A percentile compares a stretch with the other conserved stretches of the same genome.
Conservation (phyloP, 2,329 filamentous ascomycete species). For the Sporothrix humicola region DNA sequence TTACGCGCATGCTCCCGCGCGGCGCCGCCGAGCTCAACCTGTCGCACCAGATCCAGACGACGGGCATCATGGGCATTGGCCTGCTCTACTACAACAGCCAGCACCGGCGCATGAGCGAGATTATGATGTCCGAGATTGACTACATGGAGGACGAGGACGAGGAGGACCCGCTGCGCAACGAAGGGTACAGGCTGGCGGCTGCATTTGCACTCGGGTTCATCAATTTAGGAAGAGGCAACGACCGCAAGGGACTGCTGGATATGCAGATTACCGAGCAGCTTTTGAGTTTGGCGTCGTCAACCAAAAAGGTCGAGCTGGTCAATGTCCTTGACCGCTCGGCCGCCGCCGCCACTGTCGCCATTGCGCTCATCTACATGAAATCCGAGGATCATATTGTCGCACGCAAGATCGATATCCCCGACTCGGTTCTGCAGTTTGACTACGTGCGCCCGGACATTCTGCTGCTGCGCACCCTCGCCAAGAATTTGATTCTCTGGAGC, state of each 20-base stretch:
- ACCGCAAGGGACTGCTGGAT: constrained; percentile 87
- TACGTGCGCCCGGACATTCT: constrained; percentile 94
- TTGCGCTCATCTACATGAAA: constrained; percentile 96
- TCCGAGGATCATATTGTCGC: constrained; percentile 87
- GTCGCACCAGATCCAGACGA: constrained; percentile 90
- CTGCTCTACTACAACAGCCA: constrained; percentile 93
- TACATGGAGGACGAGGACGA: constrained; percentile 82
- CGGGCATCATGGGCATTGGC: constrained; percentile 95
- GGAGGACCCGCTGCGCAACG: constrained; percentile 83
- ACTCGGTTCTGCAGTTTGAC: constrained; percentile 89
- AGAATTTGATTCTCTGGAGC: constrained; percentile 92
- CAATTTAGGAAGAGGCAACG: constrained; percentile 88
- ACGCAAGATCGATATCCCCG: constrained; percentile 89
- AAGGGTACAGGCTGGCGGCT: constrained; percentile 94
- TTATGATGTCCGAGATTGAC: constrained; percentile 97
- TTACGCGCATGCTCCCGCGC: constrained; percentile 89
- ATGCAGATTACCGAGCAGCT: constrained; percentile 92
- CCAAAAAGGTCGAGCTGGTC: constrained; percentile 88
- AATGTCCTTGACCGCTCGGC: constrained; percentile 93
- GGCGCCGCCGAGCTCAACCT: constrained; percentile 94
- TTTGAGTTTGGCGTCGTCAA: constrained; percentile 81
- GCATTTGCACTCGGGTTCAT: constrained; percentile 94
- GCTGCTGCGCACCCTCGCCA: constrained; percentile 84
- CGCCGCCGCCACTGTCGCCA: constrained; percentile 87
- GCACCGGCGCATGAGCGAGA: constrained; percentile 97